Evolutionary conservation across 768 basidiomycete genomes (phyloP).

Genomic region (Exsudoporus frostii): DNA sequence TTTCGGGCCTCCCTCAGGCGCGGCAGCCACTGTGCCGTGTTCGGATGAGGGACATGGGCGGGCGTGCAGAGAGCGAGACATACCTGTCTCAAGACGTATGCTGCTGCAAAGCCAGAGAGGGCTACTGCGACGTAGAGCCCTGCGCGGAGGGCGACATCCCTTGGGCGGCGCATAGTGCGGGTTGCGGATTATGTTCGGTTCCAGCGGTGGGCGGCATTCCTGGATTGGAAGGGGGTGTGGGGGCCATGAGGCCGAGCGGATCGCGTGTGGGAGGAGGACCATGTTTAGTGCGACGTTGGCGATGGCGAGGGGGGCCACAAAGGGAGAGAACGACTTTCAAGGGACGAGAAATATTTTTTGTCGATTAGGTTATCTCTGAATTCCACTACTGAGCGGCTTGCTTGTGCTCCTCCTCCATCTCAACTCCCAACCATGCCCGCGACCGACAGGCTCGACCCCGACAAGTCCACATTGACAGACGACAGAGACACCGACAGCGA

Average conservation of each 20-base stretch:
- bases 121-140: slow-evolving; percentile 6
- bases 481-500: slow-evolving; percentile 26
- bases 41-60: neutral
- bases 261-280: neutral
- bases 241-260: neutral
- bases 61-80: too few species aligned
- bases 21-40: slow-evolving; percentile 8
- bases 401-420: neutral
- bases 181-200: neutral
- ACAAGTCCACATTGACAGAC: slow-evolving; percentile 14
- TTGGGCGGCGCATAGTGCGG: slow-evolving; percentile 5
- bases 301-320: neutral
- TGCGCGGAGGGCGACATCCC: slow-evolving; percentile 9
- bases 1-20: neutral
- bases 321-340: neutral
- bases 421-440: slow-evolving; percentile 12
- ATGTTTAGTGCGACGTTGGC: neutral
- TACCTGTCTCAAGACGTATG: slow-evolving; percentile 21
- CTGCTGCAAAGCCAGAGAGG: slow-evolving; percentile 20
- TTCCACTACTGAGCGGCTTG: neutral
- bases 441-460: slow-evolving; percentile 21
- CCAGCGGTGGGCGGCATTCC: neutral
- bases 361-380: slow-evolving; percentile 2
- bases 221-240: neutral
- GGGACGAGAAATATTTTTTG: neutral